Base-by-base conservation (phyloP, 371 early-diverging fungal genomes). In the Syncephalis fuscata region DNA sequence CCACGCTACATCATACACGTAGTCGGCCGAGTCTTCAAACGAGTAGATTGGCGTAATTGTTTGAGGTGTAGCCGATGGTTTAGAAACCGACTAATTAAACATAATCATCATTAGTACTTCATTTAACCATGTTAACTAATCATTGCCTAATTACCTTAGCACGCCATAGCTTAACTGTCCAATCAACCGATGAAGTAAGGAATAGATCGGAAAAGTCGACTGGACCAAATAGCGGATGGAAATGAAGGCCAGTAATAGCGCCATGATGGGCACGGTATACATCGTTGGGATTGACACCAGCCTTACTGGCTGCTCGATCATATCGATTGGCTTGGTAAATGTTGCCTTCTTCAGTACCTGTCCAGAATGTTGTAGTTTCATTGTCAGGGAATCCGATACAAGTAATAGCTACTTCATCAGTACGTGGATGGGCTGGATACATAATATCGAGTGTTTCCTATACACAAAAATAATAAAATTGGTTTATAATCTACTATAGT, bases 1-100 rank as follows among this genome's bases (percentile, higher is more conserved):
- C 97, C 97, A 96, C 58, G 82, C 80, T 7, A 84, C 92, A 61
- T 96, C 97, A 56, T 83, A 88, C 17, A 96, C 90, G 61, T 93
- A 93, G 59, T 96, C 96, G 54, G 87, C 84, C 5, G 86, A 76
- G 26, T 85, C 76, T 42, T 94, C 91, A 61, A 96, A 92, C 10
- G 89, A 84, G 56, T 84, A 76, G 43, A 96, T 60, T 2, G 91
- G 88, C 10, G 65, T 54, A 22, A 59, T 52, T 2, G 70, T 59
- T 24, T 66, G 60, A 23, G 75, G 64, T 17, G 73, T 66, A 15
- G 73, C 69, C 0, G 78, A 66, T 37, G 78, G 58, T 56, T 73
- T 73, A 55, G 80, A 67, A n/a, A 68, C 61, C 11, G 78, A 74
- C 65, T 82, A 48, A 50, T 54, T 56, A 25, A 36, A 16, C n/a